Conservation (phyloP, 2,329 filamentous ascomycete genomes). For the Escovopsis weberi region DNA sequence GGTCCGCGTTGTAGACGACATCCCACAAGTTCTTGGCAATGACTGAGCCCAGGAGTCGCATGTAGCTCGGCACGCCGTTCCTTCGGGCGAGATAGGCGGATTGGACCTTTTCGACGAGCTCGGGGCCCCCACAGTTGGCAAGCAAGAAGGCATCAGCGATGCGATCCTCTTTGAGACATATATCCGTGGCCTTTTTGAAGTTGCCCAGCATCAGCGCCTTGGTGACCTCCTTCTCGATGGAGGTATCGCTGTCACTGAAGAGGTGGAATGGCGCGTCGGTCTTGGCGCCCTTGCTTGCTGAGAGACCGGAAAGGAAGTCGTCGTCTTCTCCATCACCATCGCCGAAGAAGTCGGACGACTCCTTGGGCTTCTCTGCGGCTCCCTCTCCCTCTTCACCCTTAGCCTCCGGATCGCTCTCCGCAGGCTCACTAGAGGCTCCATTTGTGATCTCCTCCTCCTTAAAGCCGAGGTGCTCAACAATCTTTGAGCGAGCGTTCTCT, state of each 20-base stretch:
- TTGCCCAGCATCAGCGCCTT: slow-evolving; percentile 77
- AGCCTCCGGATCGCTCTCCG: slow-evolving; percentile 13
- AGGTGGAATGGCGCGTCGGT: slow-evolving; percentile 91
- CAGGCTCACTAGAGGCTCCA: slow-evolving; percentile 25
- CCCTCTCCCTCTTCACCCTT: slow-evolving; percentile 20
- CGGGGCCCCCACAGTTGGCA: slow-evolving; percentile 88
- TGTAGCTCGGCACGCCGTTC: slow-evolving; percentile 72
- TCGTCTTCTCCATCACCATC: slow-evolving; percentile 58
- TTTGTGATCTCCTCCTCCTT: slow-evolving; percentile 41
- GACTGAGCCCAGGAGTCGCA: slow-evolving; percentile 79
- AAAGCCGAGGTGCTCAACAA: slow-evolving; percentile 87
- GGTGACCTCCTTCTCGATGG: slow-evolving; percentile 76
- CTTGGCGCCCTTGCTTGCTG: slow-evolving; percentile 80
- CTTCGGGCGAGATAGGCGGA: slow-evolving; percentile 78
- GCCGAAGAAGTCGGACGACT: slow-evolving; percentile 62
- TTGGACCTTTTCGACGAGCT: slow-evolving; percentile 88
- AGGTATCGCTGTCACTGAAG: slow-evolving; percentile 68
- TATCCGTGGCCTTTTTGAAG: slow-evolving; percentile 77
- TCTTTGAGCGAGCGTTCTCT: slow-evolving; percentile 69
- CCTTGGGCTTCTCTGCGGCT: slow-evolving; percentile 38
- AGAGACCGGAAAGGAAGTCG: slow-evolving; percentile 72
- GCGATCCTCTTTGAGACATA: slow-evolving; percentile 76
- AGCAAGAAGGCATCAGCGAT: slow-evolving; percentile 97
- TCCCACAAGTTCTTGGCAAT: slow-evolving; percentile 97
- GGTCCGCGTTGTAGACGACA: slow-evolving; percentile 87